Evolutionary conservation across 768 basidiomycete genomes (phyloP).

Genomic region (Russula abietina): DNA sequence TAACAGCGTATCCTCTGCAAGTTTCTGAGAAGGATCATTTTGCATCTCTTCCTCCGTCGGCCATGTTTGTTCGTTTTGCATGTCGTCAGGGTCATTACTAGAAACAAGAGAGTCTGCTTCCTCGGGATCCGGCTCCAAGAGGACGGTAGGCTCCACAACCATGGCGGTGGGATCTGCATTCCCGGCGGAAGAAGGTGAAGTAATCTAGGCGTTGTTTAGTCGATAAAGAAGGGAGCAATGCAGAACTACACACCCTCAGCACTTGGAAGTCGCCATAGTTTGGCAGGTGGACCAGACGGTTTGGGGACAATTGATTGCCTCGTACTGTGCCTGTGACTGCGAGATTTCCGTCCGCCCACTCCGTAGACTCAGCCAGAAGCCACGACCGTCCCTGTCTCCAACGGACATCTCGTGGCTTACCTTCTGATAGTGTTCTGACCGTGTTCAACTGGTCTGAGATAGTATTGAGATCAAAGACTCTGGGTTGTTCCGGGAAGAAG

Average conservation of each 20-base stretch:
- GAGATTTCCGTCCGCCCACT: slow-evolving; percentile 60
- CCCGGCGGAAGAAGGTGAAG: slow-evolving; percentile 46
- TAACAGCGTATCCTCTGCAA: slow-evolving; percentile 34
- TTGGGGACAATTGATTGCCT: slow-evolving; percentile 71
- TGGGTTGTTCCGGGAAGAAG: slow-evolving; percentile 78
- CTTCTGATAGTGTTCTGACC: slow-evolving; percentile 75
- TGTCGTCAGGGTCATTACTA: slow-evolving; percentile 80
- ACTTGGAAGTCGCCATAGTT: slow-evolving; percentile 86
- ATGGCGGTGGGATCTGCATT: slow-evolving; percentile 40
- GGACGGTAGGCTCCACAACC: slow-evolving; percentile 59
- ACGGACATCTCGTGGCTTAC: slow-evolving; percentile 67
- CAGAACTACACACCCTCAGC: slow-evolving; percentile 49
- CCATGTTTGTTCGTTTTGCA: slow-evolving; percentile 97
- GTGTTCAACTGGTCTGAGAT: slow-evolving; percentile 65
- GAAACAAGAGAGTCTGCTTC: slow-evolving; percentile 83
- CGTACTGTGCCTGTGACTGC: slow-evolving; percentile 80
- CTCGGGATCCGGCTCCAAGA: slow-evolving; percentile 59
- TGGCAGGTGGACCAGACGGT: slow-evolving; percentile 83
- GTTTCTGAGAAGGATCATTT: slow-evolving; percentile 31
- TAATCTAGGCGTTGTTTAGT: slow-evolving; percentile 45
- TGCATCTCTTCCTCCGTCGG: slow-evolving; percentile 95
- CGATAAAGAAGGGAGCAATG: background rate
- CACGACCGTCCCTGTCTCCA: slow-evolving; percentile 81
- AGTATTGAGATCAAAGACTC: slow-evolving; percentile 66
- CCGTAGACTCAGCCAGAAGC: slow-evolving; percentile 61